A percentile compares a stretch with the other conserved stretches of the same genome.
These are phyloP conservation scores for Russula griseocarnosa DNA, from an alignment of 768 basidiomycete genomes.

Conservation along the genomic window DNA sequence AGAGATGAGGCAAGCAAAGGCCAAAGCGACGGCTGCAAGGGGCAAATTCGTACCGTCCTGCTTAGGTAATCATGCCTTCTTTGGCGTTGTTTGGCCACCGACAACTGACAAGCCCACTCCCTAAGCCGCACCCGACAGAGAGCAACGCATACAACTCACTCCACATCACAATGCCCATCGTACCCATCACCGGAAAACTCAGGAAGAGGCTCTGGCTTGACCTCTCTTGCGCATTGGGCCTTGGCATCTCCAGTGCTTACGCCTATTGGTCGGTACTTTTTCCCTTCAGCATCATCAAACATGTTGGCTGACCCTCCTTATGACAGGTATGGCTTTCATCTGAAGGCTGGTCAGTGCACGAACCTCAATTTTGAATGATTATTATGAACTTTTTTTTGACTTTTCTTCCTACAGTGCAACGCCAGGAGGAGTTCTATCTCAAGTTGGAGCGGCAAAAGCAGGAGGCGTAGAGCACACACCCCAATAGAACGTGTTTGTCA, in stretches of 20 bases:
- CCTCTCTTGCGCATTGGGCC: conserved; percentile 65
- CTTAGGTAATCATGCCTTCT: conserved; percentile 24
- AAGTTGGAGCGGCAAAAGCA: conserved; percentile 66
- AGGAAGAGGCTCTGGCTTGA: conserved; percentile 92
- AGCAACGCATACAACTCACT: conserved; percentile 25
- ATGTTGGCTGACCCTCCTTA: conserved; percentile 31
- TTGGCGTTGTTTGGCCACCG: conserved; percentile 29
- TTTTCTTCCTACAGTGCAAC: conserved; percentile 52
- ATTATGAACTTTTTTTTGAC: conserved; percentile 2
- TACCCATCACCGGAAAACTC: conserved; percentile 90
- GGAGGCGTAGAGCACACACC: conserved; percentile 28
- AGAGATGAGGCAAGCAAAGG: conserved; percentile 17
- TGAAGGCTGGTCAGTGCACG: conserved; percentile 59
- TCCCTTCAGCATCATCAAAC: conserved; percentile 23
- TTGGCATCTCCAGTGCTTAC: conserved; percentile 72
- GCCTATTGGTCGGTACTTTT: conserved; percentile 69
- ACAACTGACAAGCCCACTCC: background rate
- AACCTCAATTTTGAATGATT: background rate
- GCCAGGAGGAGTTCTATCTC: conserved; percentile 82
- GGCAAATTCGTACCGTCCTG: conserved; percentile 14
- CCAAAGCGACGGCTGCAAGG: background rate
- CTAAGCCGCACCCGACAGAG: background rate
- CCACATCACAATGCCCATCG: conserved; percentile 62
- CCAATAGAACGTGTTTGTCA: conserved; percentile 21
- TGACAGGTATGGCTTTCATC: conserved; percentile 75